Conservation (phyloP, 2,329 filamentous ascomycete genomes). For the Scytalidium sp. region DNA sequence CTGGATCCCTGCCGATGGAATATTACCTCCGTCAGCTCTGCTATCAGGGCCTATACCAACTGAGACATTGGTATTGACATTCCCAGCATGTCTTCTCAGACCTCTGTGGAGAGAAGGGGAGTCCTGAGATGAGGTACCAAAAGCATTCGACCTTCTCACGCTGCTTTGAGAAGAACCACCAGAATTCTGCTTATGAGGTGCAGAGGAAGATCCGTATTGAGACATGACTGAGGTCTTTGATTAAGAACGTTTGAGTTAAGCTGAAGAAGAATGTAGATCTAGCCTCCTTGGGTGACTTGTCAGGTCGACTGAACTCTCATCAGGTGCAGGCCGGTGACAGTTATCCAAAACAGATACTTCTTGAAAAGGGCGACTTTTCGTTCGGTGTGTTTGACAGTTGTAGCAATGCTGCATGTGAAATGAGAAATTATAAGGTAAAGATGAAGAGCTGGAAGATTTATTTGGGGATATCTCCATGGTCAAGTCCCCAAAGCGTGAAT, state of each 20-base stretch:
- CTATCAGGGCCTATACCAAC: background rate
- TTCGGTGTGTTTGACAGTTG: no score
- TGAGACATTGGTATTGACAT: background rate
- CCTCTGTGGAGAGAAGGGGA: background rate
- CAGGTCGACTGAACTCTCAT: no score
- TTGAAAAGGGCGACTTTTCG: no score
- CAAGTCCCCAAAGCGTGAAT: background rate
- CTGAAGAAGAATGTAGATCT: no score
- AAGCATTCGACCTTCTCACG: background rate
- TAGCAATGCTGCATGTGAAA: background rate
- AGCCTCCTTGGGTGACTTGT: no score
- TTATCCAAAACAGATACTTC: background rate
- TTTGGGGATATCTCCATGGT: background rate
- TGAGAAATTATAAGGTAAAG: background rate
- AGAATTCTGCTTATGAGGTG: no score
- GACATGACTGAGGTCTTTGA: no score
- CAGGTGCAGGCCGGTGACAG: background rate
- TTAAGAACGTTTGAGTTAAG: no score
- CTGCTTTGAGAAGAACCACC: background rate
- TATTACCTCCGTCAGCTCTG: background rate
- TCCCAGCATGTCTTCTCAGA: background rate
- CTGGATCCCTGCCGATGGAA: background rate
- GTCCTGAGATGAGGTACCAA: background rate
- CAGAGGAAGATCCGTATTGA: no score
- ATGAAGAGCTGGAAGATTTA: background rate